Conservation (phyloP, 345 rosid species). For the Bruguiera gymnorhiza region DNA sequence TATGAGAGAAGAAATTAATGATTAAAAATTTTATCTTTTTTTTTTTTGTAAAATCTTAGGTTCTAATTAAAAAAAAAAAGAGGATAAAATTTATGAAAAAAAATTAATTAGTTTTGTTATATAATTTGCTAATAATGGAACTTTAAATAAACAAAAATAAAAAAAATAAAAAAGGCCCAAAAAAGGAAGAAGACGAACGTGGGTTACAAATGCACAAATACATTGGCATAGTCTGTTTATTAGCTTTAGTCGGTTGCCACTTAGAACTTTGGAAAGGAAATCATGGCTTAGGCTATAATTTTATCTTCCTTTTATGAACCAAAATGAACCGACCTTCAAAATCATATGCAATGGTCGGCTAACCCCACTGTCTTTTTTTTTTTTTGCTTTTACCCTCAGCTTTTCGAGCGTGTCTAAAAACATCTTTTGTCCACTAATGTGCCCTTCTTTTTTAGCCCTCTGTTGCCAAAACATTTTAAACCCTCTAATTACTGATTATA, state of each 20-base stretch:
- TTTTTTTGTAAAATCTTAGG: no score
- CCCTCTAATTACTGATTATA: not conserved
- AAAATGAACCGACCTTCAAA: constrained; percentile 7
- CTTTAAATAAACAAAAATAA: no score
- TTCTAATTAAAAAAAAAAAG: no score
- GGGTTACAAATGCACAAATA: no score
- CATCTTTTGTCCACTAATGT: constrained; percentile 25
- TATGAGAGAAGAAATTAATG: no score
- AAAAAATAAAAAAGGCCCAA: no score
- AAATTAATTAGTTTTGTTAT: no score
- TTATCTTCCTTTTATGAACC: not conserved
- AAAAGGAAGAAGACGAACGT: no score
- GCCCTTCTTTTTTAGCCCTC: not conserved
- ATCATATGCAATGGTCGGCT: constrained; percentile 21
- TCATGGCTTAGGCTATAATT: not conserved
- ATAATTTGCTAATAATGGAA: no score
- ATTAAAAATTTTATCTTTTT: no score
- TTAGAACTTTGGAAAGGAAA: not conserved
- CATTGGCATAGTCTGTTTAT: no score
- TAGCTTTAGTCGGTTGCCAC: not conserved
- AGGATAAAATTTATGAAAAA: no score
- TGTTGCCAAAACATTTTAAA: not conserved
- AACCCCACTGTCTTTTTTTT: constrained; percentile 16
- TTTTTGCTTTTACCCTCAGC: constrained; percentile 12
- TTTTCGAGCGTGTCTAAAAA: constrained; percentile 7